Conservation (phyloP, 495 filamentous ascomycete genomes). For the Thermothielavioides terrestris region DNA sequence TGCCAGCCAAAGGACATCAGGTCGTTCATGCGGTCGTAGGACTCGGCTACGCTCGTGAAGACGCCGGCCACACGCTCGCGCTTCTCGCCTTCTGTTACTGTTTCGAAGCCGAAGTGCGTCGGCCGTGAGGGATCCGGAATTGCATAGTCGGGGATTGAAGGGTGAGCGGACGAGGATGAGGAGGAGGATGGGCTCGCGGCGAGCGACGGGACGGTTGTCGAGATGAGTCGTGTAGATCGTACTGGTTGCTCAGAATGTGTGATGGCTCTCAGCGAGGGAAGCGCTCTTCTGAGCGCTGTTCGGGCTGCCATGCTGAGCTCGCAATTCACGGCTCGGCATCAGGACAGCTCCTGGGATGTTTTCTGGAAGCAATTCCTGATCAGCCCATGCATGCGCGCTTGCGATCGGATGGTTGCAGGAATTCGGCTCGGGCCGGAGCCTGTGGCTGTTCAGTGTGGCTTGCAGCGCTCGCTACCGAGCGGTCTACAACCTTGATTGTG, state of each 20-base stretch:
- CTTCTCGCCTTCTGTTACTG: constrained; percentile 76
- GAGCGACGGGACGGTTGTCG: constrained; percentile 12
- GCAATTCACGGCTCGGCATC: neutral
- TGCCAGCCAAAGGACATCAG: constrained; percentile 97
- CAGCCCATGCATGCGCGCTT: constrained; percentile 1
- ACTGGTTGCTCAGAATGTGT: constrained; percentile 2
- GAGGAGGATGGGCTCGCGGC: constrained; percentile 14
- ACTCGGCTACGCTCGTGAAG: constrained; percentile 90
- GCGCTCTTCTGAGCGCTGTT: constrained; percentile 19
- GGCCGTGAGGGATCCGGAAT: constrained; percentile 48
- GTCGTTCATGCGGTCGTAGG: constrained; percentile 96
- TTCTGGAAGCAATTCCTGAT: neutral
- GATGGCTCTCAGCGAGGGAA: constrained; percentile 11
- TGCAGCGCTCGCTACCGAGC: neutral
- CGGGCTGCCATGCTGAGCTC: constrained; percentile 19
- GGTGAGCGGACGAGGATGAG: constrained; percentile 10
- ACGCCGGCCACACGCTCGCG: constrained; percentile 61
- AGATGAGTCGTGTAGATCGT: constrained; percentile 14
- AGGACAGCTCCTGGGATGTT: constrained; percentile 2
- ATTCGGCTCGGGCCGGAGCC: constrained; percentile 5
- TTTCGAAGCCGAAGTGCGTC: constrained; percentile 93
- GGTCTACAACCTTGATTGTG: constrained; percentile 12
- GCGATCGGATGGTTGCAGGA: constrained; percentile 1
- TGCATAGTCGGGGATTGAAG: constrained; percentile 23
- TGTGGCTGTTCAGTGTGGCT: constrained; percentile 8